Evolutionary conservation across 495 filamentous ascomycete species (phyloP).

Genomic region (Elasticomyces elasticus): DNA sequence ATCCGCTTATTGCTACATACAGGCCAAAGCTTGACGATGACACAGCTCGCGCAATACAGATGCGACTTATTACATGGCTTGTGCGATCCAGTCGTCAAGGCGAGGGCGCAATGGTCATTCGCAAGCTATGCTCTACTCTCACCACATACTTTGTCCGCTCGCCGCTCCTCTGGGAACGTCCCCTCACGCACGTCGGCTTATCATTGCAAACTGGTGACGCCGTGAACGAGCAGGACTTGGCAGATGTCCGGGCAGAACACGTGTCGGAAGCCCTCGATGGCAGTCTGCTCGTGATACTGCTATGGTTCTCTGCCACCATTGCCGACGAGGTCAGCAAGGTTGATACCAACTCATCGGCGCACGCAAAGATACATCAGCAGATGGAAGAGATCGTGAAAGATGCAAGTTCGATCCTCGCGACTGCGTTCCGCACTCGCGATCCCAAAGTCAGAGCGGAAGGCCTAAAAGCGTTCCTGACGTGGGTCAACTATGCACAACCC

Average conservation of each 20-base stretch:
- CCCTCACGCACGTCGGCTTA: slow-evolving; percentile 57
- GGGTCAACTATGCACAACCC: slow-evolving; percentile 59
- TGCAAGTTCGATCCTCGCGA: neutral
- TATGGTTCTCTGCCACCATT: slow-evolving; percentile 64
- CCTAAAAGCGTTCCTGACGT: slow-evolving; percentile 37
- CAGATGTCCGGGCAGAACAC: neutral
- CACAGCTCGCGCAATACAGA: slow-evolving; percentile 7
- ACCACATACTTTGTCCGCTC: slow-evolving; percentile 71
- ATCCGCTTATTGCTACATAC: slow-evolving; percentile 3
- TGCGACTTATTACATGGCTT: slow-evolving; percentile 15
- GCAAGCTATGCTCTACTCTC: slow-evolving; percentile 76
- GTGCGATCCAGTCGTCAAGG: slow-evolving; percentile 44
- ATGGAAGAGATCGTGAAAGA: slow-evolving; percentile 18
- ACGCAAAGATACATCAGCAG: slow-evolving; percentile 4
- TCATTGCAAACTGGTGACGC: slow-evolving; percentile 45
- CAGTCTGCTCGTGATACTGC: slow-evolving; percentile 45
- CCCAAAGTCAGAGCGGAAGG: slow-evolving; percentile 1
- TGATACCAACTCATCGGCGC: slow-evolving; percentile 36
- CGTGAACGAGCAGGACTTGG: slow-evolving; percentile 30
- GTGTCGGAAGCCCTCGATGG: slow-evolving; percentile 46
- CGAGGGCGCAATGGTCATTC: slow-evolving; percentile 55
- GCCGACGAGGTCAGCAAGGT: slow-evolving; percentile 68
- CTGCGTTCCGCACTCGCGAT: neutral
- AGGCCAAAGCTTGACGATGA: slow-evolving; percentile 15
- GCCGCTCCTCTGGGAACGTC: slow-evolving; percentile 55